These are phyloP conservation scores for Jasminum sambac DNA, from an alignment of 257 asterid genomes.

Conservation along the genomic window DNA sequence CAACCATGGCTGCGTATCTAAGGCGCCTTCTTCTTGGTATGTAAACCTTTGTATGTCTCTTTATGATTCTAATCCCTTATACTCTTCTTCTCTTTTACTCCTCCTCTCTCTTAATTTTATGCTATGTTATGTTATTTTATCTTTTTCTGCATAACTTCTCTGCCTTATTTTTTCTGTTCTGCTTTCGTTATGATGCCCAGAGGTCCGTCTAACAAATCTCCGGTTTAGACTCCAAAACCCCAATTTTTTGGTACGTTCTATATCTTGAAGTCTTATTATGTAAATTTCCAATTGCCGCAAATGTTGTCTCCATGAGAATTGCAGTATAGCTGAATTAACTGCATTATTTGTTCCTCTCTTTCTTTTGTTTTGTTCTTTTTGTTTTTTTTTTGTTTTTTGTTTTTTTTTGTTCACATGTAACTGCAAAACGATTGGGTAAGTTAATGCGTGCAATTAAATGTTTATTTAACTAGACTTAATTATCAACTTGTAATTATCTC, in stretches of 20 bases:
- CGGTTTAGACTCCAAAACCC: not conserved
- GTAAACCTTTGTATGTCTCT: not conserved
- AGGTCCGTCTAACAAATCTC: not conserved
- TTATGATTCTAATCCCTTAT: not conserved
- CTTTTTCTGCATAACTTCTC: not conserved
- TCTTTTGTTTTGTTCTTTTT: not conserved
- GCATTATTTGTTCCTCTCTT: not conserved
- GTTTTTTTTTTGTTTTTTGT: not conserved
- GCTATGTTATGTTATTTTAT: too few relatives aligned
- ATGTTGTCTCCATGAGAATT: not conserved
- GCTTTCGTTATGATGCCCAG: not conserved
- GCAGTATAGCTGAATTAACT: not conserved
- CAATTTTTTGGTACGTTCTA: not conserved
- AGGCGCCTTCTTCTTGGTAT: not conserved
- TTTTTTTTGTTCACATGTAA: too few relatives aligned
- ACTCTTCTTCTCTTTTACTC: too few relatives aligned
- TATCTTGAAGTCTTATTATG: not conserved
- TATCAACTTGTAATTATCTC: not conserved
- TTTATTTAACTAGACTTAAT: not conserved
- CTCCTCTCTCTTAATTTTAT: too few relatives aligned
- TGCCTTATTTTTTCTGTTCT: not conserved
- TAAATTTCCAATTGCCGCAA: not conserved
- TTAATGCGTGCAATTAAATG: not conserved
- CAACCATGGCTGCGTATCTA: not conserved
- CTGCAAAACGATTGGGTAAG: not conserved